These are phyloP conservation scores for Chenopodium suecicum DNA, from an alignment of 148 eudicot genomes.

Conservation along the genomic window DNA sequence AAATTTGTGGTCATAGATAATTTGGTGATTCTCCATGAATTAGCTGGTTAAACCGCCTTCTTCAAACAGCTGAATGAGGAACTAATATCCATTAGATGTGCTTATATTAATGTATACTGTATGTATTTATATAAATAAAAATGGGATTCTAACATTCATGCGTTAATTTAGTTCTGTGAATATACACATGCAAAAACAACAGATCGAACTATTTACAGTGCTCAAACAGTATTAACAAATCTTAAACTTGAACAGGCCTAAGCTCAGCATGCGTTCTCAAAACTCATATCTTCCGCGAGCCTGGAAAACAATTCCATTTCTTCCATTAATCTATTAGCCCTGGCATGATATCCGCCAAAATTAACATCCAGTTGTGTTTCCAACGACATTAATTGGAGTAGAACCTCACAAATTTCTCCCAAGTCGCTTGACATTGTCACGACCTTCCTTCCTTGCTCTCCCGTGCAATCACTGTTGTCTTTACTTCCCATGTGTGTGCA, in stretches of 20 bases:
- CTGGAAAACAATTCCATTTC: conserved; percentile 65
- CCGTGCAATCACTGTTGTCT: conserved; percentile 42
- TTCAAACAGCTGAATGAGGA: no score
- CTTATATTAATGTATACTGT: no score
- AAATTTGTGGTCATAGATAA: no score
- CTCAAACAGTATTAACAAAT: not conserved
- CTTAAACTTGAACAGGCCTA: not conserved
- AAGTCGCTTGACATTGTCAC: conserved; percentile 36
- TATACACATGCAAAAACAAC: not conserved
- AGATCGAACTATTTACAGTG: not conserved
- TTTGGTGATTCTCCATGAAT: no score
- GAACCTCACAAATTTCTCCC: conserved; percentile 49
- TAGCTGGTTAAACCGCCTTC: no score
- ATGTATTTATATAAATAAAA: no score
- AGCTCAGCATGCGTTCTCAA: conserved; percentile 11
- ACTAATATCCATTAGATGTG: no score
- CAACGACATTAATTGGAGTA: conserved; percentile 45
- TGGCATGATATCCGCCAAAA: conserved; percentile 12
- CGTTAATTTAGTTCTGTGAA: not conserved
- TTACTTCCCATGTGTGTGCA: conserved; percentile 31
- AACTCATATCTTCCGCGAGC: conserved; percentile 38
- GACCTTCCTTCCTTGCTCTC: conserved; percentile 34
- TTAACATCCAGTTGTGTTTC: conserved; percentile 32
- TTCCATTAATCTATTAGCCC: conserved; percentile 41
- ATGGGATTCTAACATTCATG: no score